phyloP scores from a whole-genome alignment of 306 rosid species.

The Quercus glauca region DNA sequence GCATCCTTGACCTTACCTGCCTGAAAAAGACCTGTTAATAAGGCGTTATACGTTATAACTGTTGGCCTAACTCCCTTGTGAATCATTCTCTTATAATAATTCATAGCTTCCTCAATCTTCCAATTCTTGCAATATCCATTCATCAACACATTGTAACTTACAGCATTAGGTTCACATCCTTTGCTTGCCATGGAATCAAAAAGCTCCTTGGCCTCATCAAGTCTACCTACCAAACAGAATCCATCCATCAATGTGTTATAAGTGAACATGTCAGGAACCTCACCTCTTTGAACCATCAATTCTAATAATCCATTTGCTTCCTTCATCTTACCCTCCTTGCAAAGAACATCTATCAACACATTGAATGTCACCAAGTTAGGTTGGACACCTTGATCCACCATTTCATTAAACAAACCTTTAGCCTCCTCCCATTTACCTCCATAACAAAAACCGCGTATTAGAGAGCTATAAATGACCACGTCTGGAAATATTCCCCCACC shows the following conservation, averaged over 20 bases:
- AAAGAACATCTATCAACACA: conserved; percentile 29
- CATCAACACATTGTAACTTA: conserved; percentile 35
- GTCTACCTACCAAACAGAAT: conserved; percentile 31
- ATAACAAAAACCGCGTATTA: conserved; percentile 41
- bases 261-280: conserved; percentile 15
- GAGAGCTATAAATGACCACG: conserved; percentile 33
- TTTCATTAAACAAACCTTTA: conserved; percentile 34
- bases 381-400: conserved; percentile 46
- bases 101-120: conserved; percentile 39
- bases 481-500: conserved; percentile 24
- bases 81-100: conserved; percentile 29
- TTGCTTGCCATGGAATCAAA: conserved; percentile 27
- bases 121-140: conserved; percentile 28
- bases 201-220: conserved; percentile 28
- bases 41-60: conserved; percentile 17
- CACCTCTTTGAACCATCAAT: conserved; percentile 36
- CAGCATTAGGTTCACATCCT: conserved; percentile 27
- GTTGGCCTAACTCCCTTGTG: conserved; percentile 29
- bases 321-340: conserved; percentile 34
- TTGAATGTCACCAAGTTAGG: conserved; percentile 42
- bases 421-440: conserved; percentile 41
- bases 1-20: conserved; percentile 40
- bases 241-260: conserved; percentile 45
- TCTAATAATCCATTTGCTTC: conserved; percentile 33
- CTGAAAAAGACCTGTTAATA: conserved; percentile 33